Evolutionary conservation across 1,284 basidiomycete species (phyloP), one percentile per base, ranked within the genome.

Genomic region (Marasmius sp.): DNA sequence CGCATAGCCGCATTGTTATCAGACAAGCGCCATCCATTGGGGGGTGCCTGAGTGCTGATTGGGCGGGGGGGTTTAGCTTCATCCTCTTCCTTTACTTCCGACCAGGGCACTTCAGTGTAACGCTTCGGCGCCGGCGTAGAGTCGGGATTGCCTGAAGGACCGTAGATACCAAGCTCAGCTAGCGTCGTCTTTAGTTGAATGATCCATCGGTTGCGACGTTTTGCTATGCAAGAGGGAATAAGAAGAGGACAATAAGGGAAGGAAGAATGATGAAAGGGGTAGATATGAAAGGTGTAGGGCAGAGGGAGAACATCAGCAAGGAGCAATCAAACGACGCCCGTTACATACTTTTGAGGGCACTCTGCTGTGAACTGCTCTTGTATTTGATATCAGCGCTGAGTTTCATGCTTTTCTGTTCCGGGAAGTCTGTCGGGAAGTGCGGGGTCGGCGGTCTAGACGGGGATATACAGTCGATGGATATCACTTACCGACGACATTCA

Each of bases 191-290:
- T 96, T 64, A 97, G 80, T 27, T 91, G 90, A 72, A 93, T 95
- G 45, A 95, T 84, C 93, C 94, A 96, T 76, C 93, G 94, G 80
- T 96, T 96, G 58, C 93, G 84, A 61, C 94, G 86, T 77, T 91
- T 84, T 5, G 83, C 87, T 89, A 38, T 39, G 61, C 27, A 60
- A 43, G 20, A 11, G 45, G 20, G 20, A 47, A 14, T 59, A 14
- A 62, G 58, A 38, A 62, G 18, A 36, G 39, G 2, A 27, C 27
- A 27, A 27, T 27, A 27, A 27, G 5, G n/a, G n/a, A 27, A 27
- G 27, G 27, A 27, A 27, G 27, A 27, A 27, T 27, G 27, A 27
- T 27, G 27, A 27, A 27, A 27, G 27, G 27, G 27, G 27, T 27
- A 27, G 27, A 27, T 27, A 5, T 27, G 27, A 27, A 27, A 27